Evolutionary conservation across 306 rosid species (phyloP), one percentile per base, ranked within the genome.

Genomic region (Trifolium fragiferum): DNA sequence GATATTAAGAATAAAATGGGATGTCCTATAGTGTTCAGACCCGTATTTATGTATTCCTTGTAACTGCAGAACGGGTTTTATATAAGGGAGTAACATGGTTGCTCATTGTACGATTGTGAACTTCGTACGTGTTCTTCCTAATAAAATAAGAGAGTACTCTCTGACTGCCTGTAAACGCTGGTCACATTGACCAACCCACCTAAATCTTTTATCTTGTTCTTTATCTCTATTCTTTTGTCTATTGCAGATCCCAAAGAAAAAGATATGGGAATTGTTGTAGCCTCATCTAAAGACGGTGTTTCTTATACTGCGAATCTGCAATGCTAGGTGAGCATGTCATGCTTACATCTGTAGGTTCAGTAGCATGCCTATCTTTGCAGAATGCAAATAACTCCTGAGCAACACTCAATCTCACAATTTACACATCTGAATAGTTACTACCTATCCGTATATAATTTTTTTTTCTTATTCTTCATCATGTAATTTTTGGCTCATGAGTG

Each of bases 241-340:
- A n/a, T n/a, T 58, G 86, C 87, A 91, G 97, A 74, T 91, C 79
- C 90, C 84, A 69, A 91, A 91, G 89, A 89, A 86, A 76, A 91
- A 87, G 86, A 81, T 82, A 40, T 89, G 97, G 97, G 97, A 91
- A 64, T 55, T 46, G 44, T 89, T 89, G 63, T 92, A 91, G 60
- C 94, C 90, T 73, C 90, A 91, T 81, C 87, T 91, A 2, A 89
- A 80, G 88, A 89, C 92, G 1, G 87, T 73, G 85, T 11, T 74
- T 86, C 88, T 15, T 82, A 87, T 71, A 60, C 76, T 84, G 30
- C 4, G 3, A 25, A 25, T 25, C 30, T 25, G 3, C 30, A 3
- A 25, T 25, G 25, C 25, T 21, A 21, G 25, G 25, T 21, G 25
- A 21, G 25, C 25, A 21, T 21, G 25, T 21, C 25, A 21, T n/a